A percentile compares a stretch with the other conserved stretches of the same genome.
Conservation (phyloP, 176 grass and related monocot species). For the Aegilops tauschii region DNA sequence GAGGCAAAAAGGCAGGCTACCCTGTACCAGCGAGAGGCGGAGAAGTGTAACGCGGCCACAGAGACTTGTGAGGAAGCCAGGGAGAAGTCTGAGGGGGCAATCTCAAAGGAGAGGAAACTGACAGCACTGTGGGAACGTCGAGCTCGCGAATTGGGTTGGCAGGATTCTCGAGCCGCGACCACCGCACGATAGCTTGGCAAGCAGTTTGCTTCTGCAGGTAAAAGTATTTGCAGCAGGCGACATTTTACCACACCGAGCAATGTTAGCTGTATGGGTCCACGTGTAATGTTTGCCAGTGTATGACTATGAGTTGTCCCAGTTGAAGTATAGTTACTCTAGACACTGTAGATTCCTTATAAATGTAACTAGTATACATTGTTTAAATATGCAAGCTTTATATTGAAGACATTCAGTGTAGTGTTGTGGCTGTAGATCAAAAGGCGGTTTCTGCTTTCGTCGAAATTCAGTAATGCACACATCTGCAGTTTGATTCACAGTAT, state of each 20-base stretch:
- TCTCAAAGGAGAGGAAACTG: constrained; percentile 82
- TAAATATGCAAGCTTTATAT: constrained; percentile 7
- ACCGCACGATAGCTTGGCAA: constrained; percentile 24
- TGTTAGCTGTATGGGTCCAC: constrained; percentile 14
- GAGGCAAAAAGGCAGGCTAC: constrained; percentile 84
- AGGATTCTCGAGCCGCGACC: constrained; percentile 27
- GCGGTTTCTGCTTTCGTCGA: background rate
- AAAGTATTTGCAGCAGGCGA: constrained; percentile 40
- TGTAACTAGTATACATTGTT: constrained; percentile 29
- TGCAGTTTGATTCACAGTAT: background rate
- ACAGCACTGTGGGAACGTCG: constrained; percentile 73
- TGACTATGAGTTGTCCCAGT: background rate
- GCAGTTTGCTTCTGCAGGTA: background rate
- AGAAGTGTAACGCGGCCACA: constrained; percentile 91
- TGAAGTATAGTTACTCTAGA: constrained; percentile 17
- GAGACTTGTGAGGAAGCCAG: constrained; percentile 89
- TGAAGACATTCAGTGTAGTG: background rate
- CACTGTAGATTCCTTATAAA: constrained; percentile 21
- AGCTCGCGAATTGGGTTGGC: constrained; percentile 77
- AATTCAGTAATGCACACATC: background rate
- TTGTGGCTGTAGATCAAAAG: constrained; percentile 8
- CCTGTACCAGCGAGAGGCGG: constrained; percentile 80
- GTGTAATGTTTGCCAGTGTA: constrained; percentile 35
- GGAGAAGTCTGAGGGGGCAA: constrained; percentile 53
- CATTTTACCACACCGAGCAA: constrained; percentile 3